Evolutionary conservation across 345 rosid species (phyloP).

Genomic region (Turnera subulata): DNA sequence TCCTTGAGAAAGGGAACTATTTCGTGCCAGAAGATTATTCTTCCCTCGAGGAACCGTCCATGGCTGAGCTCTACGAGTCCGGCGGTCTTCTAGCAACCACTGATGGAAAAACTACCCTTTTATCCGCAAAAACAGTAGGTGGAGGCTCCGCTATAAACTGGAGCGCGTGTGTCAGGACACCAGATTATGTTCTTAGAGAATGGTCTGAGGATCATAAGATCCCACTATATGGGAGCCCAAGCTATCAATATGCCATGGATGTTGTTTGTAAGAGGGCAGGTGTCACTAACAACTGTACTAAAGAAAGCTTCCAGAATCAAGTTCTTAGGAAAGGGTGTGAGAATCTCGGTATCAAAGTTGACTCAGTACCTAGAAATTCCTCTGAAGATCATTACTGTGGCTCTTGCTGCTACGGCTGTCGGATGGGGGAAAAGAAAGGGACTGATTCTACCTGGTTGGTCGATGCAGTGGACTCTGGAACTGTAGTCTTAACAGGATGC

Average conservation of each 20-base stretch:
- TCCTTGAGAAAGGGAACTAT: constrained; percentile 70
- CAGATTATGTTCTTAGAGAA: constrained; percentile 43
- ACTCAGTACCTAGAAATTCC: constrained; percentile 44
- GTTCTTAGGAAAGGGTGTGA: constrained; percentile 63
- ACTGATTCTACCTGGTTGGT: constrained; percentile 61
- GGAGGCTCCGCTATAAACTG: constrained; percentile 70
- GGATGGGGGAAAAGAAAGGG: constrained; percentile 58
- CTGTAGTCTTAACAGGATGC: constrained; percentile 54
- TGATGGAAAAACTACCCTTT: constrained; percentile 38
- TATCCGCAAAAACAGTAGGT: constrained; percentile 64
- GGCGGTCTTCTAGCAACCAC: constrained; percentile 38
- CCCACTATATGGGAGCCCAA: constrained; percentile 33
- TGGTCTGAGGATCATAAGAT: constrained; percentile 50
- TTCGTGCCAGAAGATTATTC: constrained; percentile 49
- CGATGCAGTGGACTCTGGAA: constrained; percentile 53
- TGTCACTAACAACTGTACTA: constrained; percentile 37
- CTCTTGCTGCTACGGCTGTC: constrained; percentile 56
- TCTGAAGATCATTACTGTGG: constrained; percentile 56
- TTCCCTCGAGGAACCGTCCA: constrained; percentile 60
- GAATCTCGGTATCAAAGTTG: constrained; percentile 52
- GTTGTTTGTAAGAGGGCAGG: constrained; percentile 44
- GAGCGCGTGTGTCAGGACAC: constrained; percentile 54
- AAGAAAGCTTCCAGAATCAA: constrained; percentile 65
- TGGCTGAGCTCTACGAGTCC: constrained; percentile 46
- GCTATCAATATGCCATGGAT: constrained; percentile 50